Evolutionary conservation across 73 alveolate species (phyloP), one percentile per base, ranked within the genome.

Genomic region (Tetrahymena malaccensis): DNA sequence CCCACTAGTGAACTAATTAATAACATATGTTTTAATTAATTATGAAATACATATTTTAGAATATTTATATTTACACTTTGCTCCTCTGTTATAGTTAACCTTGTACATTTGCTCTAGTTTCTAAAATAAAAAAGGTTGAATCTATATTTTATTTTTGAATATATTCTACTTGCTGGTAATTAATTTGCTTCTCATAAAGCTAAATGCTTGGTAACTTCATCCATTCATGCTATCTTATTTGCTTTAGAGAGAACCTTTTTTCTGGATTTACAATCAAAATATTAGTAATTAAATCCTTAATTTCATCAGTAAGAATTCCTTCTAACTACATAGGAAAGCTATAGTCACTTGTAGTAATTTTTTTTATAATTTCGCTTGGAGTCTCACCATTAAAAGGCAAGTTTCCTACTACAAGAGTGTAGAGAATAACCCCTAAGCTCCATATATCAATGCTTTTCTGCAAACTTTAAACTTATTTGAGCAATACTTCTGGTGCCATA

Each of bases 401-500:
- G 17, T 44, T 35, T 10, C 97, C 97, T 85, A 93, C 85, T 6
- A 85, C 95, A 13, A 95, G 40, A 1, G 95, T 94, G 94, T 89
- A 95, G 35, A 95, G 85, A 21, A 95, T 95, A 8, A 85, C 95
- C 43, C 97, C 97, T n/a, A 95, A 58, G 15, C 95, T 93, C 97
- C 97, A 95, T 10, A 95, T 89, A 55, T 95, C 97, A 93, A 95
- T 95, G 27, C 95, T 85, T 21, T 93, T 89, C 16, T 95, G 55
- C 12, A 95, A 55, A 34, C 85, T 83, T 37, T 70, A 12, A 17
- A 93, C 85, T 95, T 43, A 89, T 34, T 93, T 94, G 44, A 22
- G 70, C 35, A 95, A 34, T 10, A 95, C 55, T 95, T 95, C 97
- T 17, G 97, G 97, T 50, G 97, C 95, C 97, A 95, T 95, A 55